Evolutionary conservation across 306 rosid species (phyloP).

Genomic region (Hylodesmum podocarpum): DNA sequence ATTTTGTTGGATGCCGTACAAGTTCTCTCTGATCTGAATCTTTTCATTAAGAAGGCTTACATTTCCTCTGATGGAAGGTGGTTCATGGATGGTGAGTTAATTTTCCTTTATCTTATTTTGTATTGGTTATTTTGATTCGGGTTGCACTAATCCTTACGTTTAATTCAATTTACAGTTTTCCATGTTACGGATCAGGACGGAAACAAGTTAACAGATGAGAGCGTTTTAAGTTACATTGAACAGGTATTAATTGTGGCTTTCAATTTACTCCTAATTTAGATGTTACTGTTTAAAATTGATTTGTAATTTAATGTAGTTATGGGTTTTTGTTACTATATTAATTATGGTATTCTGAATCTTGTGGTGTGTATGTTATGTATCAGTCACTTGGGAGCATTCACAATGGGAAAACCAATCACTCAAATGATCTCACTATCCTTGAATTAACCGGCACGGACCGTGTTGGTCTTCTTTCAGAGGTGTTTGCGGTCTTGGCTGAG

Average conservation of each 20-base stretch:
- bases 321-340: neutral
- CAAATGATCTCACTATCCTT: slow-evolving; percentile 64
- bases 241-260: slow-evolving; percentile 53
- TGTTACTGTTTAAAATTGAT: neutral
- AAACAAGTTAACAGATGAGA: slow-evolving; percentile 82
- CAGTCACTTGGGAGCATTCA: slow-evolving; percentile 82
- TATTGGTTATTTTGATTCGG: neutral
- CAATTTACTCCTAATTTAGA: neutral
- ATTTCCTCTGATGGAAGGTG: slow-evolving; percentile 93
- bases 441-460: slow-evolving; percentile 88
- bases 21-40: slow-evolving; percentile 80
- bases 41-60: slow-evolving; percentile 81
- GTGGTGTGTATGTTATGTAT: neutral
- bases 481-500: slow-evolving; percentile 81
- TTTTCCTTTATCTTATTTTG: neutral
- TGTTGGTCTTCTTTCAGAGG: slow-evolving; percentile 88
- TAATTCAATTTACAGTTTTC: slow-evolving; percentile 59
- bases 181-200: slow-evolving; percentile 89
- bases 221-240: slow-evolving; percentile 74
- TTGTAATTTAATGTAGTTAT: neutral
- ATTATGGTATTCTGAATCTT: neutral
- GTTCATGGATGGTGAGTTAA: slow-evolving; percentile 93
- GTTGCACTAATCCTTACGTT: slow-evolving; percentile 4
- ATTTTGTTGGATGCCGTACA: slow-evolving; percentile 91
- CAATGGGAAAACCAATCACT: slow-evolving; percentile 37